A percentile compares a stretch with the other conserved stretches of the same genome.
Conservation (phyloP, 257 asterid genomes). For the Datura wrightii region DNA sequence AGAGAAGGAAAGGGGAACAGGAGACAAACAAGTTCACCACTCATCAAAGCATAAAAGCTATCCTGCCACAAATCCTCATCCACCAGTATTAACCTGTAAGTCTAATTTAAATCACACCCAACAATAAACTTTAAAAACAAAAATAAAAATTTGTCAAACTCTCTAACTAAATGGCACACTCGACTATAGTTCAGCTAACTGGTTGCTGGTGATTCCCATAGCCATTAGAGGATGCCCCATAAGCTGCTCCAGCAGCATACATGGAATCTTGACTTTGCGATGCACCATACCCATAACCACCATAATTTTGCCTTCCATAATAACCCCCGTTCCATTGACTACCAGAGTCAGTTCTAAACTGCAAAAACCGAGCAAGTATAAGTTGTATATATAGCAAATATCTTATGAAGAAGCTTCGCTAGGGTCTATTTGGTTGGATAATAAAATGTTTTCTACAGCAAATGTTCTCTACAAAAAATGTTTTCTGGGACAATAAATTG, state of each 20-base stretch:
- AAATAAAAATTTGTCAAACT: slow-evolving; percentile 42
- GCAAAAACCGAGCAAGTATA: slow-evolving; percentile 36
- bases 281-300: slow-evolving; percentile 65
- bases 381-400: background rate
- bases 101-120: slow-evolving; percentile 29
- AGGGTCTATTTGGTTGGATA: background rate
- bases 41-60: background rate
- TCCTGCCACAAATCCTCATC: slow-evolving; percentile 4
- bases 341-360: slow-evolving; percentile 65
- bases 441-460: background rate
- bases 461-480: background rate
- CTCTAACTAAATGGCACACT: slow-evolving; percentile 40
- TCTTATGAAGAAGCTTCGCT: background rate
- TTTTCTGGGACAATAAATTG: background rate
- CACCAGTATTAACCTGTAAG: background rate
- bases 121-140: slow-evolving; percentile 30
- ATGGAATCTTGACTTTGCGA: slow-evolving; percentile 42
- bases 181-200: slow-evolving; percentile 43
- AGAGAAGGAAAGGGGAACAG: background rate
- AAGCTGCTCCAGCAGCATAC: slow-evolving; percentile 51
- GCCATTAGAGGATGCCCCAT: slow-evolving; percentile 69
- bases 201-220: slow-evolving; percentile 72
- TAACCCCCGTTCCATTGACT: slow-evolving; percentile 66
- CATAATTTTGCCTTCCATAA: slow-evolving; percentile 73
- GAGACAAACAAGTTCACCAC: background rate